These are phyloP conservation scores for Tirmania nivea DNA, from an alignment of 495 filamentous ascomycete genomes.

Conservation along the genomic window DNA sequence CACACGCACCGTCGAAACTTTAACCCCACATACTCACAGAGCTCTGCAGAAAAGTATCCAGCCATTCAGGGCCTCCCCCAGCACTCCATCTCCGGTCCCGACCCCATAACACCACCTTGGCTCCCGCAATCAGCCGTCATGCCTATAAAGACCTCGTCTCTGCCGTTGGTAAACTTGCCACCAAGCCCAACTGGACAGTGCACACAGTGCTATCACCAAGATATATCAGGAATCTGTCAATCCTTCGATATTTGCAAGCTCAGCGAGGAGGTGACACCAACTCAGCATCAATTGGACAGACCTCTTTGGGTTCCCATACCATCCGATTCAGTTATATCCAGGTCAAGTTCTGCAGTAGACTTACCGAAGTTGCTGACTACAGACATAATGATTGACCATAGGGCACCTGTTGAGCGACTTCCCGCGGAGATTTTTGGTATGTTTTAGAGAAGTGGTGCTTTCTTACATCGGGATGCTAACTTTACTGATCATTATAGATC, in stretches of 20 bases:
- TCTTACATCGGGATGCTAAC: neutral
- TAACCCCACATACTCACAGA: neutral
- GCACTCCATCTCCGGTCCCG: neutral
- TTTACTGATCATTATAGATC: slow-evolving; percentile 25
- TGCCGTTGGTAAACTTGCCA: neutral
- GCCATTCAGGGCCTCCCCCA: neutral
- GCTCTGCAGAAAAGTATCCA: neutral
- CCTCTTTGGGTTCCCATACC: slow-evolving; percentile 2
- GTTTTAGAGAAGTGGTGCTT: neutral
- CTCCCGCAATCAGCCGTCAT: neutral
- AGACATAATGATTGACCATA: neutral
- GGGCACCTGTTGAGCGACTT: slow-evolving; percentile 17
- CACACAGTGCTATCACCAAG: neutral
- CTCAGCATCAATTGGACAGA: slow-evolving; percentile 1
- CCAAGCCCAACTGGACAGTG: neutral
- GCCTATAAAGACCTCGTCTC: neutral
- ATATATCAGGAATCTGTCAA: neutral
- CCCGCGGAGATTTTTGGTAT: slow-evolving; percentile 20
- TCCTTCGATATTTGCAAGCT: slow-evolving; percentile 1
- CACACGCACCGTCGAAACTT: neutral
- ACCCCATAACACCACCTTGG: neutral
- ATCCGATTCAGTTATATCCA: slow-evolving; percentile 1
- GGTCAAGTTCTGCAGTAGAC: slow-evolving; percentile 3
- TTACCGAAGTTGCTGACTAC: slow-evolving; percentile 1
- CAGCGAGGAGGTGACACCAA: neutral